A percentile compares a stretch with the other conserved stretches of the same genome.
Evolutionary conservation across 805 yeast species (phyloP).

Genomic region (Tetrapisispora nanseiensis): DNA sequence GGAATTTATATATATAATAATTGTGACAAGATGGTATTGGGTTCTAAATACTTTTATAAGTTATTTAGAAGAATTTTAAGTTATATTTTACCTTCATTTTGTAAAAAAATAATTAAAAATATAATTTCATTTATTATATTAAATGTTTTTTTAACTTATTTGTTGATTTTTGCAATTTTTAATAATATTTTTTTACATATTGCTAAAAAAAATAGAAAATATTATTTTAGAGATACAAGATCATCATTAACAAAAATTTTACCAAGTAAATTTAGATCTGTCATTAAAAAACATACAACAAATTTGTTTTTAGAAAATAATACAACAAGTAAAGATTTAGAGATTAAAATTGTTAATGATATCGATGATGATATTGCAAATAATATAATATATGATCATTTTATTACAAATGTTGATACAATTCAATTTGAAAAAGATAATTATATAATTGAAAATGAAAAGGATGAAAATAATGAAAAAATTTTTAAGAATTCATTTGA

Average conservation of each 20-base stretch:
- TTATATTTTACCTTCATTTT: background rate
- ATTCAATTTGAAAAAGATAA: background rate
- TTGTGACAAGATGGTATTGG: background rate
- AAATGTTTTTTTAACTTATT: constrained; percentile 2
- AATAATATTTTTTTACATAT: background rate
- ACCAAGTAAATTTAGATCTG: constrained; percentile 1
- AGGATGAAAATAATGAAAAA: background rate
- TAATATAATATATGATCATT: constrained; percentile 25
- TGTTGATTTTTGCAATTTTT: constrained; percentile 2
- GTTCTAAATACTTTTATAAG: background rate
- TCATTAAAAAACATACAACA: constrained; percentile 1
- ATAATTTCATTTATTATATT: constrained; percentile 1
- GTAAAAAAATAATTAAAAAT: constrained; percentile 1
- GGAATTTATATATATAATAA: too few relatives aligned
- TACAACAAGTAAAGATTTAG: background rate
- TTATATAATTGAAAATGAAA: background rate
- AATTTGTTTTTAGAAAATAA: background rate
- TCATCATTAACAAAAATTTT: constrained; percentile 17
- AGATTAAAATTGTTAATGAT: constrained; percentile 5
- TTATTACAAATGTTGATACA: constrained; percentile 12
- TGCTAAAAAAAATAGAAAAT: background rate
- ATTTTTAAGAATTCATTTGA: background rate
- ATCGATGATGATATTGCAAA: constrained; percentile 19
- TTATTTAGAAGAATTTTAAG: background rate
- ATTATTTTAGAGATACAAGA: constrained; percentile 21